Evolutionary conservation across 768 basidiomycete genomes (phyloP).

Genomic region (Pulveroboletus sp.): DNA sequence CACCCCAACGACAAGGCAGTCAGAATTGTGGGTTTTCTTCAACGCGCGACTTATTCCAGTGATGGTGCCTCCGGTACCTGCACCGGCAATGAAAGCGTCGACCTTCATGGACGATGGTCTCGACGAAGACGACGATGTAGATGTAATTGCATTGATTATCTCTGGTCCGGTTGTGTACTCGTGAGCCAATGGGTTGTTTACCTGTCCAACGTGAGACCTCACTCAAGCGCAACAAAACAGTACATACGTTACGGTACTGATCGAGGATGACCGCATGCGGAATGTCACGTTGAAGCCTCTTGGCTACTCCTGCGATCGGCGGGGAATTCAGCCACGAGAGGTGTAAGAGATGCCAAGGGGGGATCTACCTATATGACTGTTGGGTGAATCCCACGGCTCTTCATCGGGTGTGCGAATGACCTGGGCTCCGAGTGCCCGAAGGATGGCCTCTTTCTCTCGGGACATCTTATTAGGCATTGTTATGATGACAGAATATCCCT

Average conservation of each 20-base stretch:
- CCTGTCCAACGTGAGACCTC: constrained; percentile 32
- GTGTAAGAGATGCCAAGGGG: constrained; percentile 25
- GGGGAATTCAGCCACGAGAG: constrained; percentile 85
- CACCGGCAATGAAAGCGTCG: constrained; percentile 79
- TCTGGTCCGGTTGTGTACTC: constrained; percentile 90
- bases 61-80: constrained; percentile 94
- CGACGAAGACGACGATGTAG: constrained; percentile 56
- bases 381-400: constrained; percentile 84
- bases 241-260: constrained; percentile 78
- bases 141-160: constrained; percentile 75
- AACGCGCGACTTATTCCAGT: constrained; percentile 83
- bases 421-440: constrained; percentile 90
- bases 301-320: constrained; percentile 84
- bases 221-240: not conserved
- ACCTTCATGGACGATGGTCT: constrained; percentile 71
- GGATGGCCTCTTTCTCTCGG: constrained; percentile 87
- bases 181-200: constrained; percentile 88
- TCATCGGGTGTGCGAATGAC: constrained; percentile 92
- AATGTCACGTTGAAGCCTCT: constrained; percentile 71
- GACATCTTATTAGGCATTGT: constrained; percentile 97
- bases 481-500: constrained; percentile 91
- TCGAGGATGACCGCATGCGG: constrained; percentile 88
- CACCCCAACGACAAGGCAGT: constrained; percentile 76
- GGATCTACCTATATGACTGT: constrained; percentile 87
- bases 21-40: constrained; percentile 73